Percentiles rank a stretch among this genome's conserved stretches.
phyloP scores from a whole-genome alignment of 139 green algal genomes.

The Chlamydomonas asymmetrica region DNA sequence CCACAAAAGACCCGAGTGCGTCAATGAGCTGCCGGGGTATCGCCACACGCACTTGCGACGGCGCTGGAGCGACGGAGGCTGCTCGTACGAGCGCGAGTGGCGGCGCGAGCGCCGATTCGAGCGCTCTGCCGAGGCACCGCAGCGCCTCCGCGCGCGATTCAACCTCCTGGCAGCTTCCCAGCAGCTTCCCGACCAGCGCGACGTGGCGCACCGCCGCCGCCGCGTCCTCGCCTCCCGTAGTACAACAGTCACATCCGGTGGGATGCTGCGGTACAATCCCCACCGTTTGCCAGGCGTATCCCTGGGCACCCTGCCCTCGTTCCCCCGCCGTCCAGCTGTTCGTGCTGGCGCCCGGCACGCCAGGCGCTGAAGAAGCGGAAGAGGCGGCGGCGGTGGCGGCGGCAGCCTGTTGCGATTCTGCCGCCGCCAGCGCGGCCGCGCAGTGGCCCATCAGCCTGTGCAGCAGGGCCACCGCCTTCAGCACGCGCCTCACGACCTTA shows the following conservation, averaged over 20 bases:
- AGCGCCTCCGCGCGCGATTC: conserved; percentile 40
- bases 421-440: too few species aligned
- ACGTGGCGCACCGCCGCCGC: conserved; percentile 11
- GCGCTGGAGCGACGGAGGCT: background rate
- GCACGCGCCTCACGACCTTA: conserved; percentile 8
- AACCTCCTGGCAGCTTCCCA: conserved; percentile 19
- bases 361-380: too few species aligned
- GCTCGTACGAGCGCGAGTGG: background rate
- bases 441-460: too few species aligned
- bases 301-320: too few species aligned
- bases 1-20: conserved; percentile 31
- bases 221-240: too few species aligned
- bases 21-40: background rate
- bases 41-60: background rate
- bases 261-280: too few species aligned
- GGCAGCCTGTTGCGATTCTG: too few species aligned
- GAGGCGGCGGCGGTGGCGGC: too few species aligned
- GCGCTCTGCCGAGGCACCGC: conserved; percentile 39
- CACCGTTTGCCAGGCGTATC: too few species aligned
- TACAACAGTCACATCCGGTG: conserved; percentile 4
- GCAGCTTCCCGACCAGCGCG: conserved; percentile 9
- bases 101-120: conserved; percentile 9
- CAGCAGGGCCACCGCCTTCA: conserved; percentile 13
- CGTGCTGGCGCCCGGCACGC: too few species aligned
- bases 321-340: too few species aligned